Conservation (phyloP, 1,284 basidiomycete genomes). For the Meira miltonrushii region DNA sequence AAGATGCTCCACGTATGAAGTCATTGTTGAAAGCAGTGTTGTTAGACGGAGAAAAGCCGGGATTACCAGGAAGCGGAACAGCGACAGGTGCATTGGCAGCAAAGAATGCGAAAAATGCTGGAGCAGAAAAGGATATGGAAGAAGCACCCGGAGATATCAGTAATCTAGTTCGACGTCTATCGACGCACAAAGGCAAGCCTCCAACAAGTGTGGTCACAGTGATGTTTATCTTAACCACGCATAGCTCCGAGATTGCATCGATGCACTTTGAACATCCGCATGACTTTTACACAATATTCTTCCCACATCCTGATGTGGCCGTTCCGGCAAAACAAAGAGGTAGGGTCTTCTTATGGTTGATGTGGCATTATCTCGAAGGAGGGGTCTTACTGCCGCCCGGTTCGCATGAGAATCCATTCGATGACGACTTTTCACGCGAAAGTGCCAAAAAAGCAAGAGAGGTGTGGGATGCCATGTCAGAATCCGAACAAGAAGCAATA, state of each 20-base stretch:
- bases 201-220: slow-evolving; percentile 46
- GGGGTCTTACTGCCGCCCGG: slow-evolving; percentile 29
- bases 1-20: slow-evolving; percentile 76
- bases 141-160: slow-evolving; percentile 35
- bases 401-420: slow-evolving; percentile 40
- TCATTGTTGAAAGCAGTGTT: slow-evolving; percentile 70
- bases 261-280: slow-evolving; percentile 41
- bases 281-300: slow-evolving; percentile 47
- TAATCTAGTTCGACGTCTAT: background rate
- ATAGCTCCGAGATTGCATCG: slow-evolving; percentile 34
- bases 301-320: slow-evolving; percentile 38
- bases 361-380: slow-evolving; percentile 49
- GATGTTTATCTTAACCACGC: slow-evolving; percentile 42
- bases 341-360: slow-evolving; percentile 44
- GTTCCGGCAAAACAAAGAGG: slow-evolving; percentile 39
- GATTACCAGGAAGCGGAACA: slow-evolving; percentile 26
- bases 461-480: slow-evolving; percentile 26
- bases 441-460: slow-evolving; percentile 22
- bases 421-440: slow-evolving; percentile 28
- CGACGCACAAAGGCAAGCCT: slow-evolving; percentile 24
- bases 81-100: slow-evolving; percentile 19
- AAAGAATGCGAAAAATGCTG: slow-evolving; percentile 19
- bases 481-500: slow-evolving; percentile 19
- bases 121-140: slow-evolving; percentile 26
- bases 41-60: slow-evolving; percentile 63